Conservation (phyloP, 1,284 basidiomycete genomes). For the Schizophyllum amplum region DNA sequence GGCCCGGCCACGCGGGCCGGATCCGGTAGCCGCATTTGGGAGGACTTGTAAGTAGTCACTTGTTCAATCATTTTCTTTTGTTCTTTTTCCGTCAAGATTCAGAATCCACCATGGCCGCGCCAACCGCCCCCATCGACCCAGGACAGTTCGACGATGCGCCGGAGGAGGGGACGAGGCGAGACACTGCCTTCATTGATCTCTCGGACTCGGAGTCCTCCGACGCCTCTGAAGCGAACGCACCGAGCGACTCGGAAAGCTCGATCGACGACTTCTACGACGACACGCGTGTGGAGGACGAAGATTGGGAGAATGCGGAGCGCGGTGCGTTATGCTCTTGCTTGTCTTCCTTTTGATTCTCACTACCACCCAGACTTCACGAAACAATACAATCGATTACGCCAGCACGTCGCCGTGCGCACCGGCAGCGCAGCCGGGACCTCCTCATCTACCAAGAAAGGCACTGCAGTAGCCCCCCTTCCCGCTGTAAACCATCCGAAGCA, state of each 20-base stretch:
- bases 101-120: not conserved
- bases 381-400: slow-evolving; percentile 87
- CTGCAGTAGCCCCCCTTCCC: slow-evolving; percentile 55
- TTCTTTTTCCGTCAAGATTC: not conserved
- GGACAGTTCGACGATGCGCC: not conserved
- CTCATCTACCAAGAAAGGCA: slow-evolving; percentile 39
- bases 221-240: not conserved
- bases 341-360: not conserved
- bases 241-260: not conserved
- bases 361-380: slow-evolving; percentile 81
- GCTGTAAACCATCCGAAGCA: slow-evolving; percentile 56
- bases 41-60: not conserved
- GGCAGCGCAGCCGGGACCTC: slow-evolving; percentile 52
- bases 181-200: not conserved
- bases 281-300: slow-evolving; percentile 16
- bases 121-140: not conserved
- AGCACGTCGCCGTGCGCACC: slow-evolving; percentile 71
- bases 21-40: not conserved
- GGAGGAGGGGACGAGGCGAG: not conserved
- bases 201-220: slow-evolving; percentile 1
- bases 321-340: slow-evolving; percentile 23
- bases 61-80: not conserved
- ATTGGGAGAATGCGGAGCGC: slow-evolving; percentile 28
- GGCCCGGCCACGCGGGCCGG: not conserved
- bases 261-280: slow-evolving; percentile 6